Conservation (phyloP, 2,329 filamentous ascomycete genomes). For the Sordariomycetes sp. region DNA sequence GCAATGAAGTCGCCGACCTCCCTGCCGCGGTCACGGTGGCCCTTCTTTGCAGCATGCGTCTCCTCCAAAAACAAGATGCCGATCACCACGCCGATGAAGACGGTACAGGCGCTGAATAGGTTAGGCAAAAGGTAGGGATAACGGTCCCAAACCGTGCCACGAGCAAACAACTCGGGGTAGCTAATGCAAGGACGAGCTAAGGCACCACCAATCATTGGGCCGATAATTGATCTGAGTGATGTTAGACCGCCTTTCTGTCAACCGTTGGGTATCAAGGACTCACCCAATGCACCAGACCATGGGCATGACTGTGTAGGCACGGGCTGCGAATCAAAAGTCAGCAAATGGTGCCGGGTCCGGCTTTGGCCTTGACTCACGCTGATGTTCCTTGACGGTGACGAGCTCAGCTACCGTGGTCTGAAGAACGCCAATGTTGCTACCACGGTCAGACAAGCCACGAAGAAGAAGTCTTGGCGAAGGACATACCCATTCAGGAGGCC, state of each 20-base stretch:
- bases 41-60: slow-evolving; percentile 77
- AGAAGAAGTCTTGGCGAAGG: neutral
- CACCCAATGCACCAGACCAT: slow-evolving; percentile 95
- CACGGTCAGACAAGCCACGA: slow-evolving; percentile 7
- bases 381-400: slow-evolving; percentile 86
- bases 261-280: slow-evolving; percentile 14
- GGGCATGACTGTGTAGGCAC: slow-evolving; percentile 95
- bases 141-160: slow-evolving; percentile 69
- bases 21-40: slow-evolving; percentile 64
- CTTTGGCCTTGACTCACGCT: slow-evolving; percentile 48
- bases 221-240: slow-evolving; percentile 67
- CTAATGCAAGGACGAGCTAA: slow-evolving; percentile 79
- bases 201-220: slow-evolving; percentile 82
- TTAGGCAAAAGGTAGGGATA: slow-evolving; percentile 92
- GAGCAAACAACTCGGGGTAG: slow-evolving; percentile 65
- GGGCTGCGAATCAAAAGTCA: slow-evolving; percentile 40
- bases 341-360: neutral
- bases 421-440: slow-evolving; percentile 84
- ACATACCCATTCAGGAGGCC: slow-evolving; percentile 85
- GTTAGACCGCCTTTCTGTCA: slow-evolving; percentile 8
- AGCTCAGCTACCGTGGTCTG: slow-evolving; percentile 94
- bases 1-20: slow-evolving; percentile 68
- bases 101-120: slow-evolving; percentile 75
- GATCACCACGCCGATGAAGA: slow-evolving; percentile 65
- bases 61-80: slow-evolving; percentile 88